These are phyloP conservation scores for Dendrobium officinale DNA, from an alignment of 106 monocot genomes.

Conservation along the genomic window DNA sequence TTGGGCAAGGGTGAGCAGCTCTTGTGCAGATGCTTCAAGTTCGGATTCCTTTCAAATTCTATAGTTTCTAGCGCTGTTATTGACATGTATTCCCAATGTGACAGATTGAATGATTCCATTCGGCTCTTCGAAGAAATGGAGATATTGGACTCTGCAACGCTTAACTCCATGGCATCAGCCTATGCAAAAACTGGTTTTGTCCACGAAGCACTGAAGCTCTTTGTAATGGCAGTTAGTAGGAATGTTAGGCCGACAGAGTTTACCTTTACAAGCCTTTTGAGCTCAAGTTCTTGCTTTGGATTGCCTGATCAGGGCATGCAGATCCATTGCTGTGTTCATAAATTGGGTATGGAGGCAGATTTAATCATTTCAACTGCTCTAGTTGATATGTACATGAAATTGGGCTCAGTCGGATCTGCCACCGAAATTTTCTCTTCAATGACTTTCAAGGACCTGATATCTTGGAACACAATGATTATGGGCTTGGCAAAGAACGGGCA, in stretches of 20 bases:
- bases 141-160: conserved; percentile 41
- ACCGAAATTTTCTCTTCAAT: conserved; percentile 36
- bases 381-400: conserved; percentile 54
- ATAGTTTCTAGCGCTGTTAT: conserved; percentile 74
- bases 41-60: conserved; percentile 59
- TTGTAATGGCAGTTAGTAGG: conserved; percentile 22
- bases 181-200: conserved; percentile 26
- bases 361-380: conserved; percentile 51
- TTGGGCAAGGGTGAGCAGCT: conserved; percentile 61
- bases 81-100: conserved; percentile 89
- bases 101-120: conserved; percentile 54
- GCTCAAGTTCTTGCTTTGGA: conserved; percentile 39
- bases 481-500: conserved; percentile 58
- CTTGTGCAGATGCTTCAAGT: conserved; percentile 54
- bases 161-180: conserved; percentile 46
- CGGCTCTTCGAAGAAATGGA: conserved; percentile 34
- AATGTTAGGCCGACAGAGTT: conserved; percentile 52
- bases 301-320: conserved; percentile 35
- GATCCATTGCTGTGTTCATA: conserved; percentile 46
- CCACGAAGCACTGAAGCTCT: conserved; percentile 39
- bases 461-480: conserved; percentile 61
- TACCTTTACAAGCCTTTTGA: conserved; percentile 54
- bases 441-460: conserved; percentile 40
- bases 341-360: conserved; percentile 45
- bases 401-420: conserved; percentile 37